These are phyloP conservation scores for Collybia sp. DNA, from an alignment of 768 basidiomycete species.

Conservation along the genomic window DNA sequence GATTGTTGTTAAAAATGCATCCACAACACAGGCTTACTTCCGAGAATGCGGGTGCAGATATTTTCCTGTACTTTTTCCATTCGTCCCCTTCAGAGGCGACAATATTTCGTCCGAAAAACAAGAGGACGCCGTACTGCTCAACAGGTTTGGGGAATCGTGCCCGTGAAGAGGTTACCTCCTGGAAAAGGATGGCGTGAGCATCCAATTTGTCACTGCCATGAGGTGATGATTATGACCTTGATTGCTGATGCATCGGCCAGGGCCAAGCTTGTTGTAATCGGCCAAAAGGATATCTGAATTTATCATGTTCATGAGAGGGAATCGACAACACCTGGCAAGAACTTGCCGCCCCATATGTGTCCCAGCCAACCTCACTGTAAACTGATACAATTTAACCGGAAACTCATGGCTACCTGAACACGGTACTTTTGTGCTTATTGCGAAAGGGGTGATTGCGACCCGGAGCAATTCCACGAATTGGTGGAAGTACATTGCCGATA, in stretches of 20 bases:
- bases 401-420: not conserved
- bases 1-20: not conserved
- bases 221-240: constrained; percentile 24
- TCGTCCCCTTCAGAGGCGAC: constrained; percentile 59
- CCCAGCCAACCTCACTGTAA: constrained; percentile 27
- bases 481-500: constrained; percentile 20
- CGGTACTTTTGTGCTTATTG: constrained; percentile 24
- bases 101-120: constrained; percentile 56
- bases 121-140: constrained; percentile 36
- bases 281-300: constrained; percentile 22
- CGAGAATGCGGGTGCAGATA: constrained; percentile 61
- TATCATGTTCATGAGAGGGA: not conserved
- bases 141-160: constrained; percentile 56
- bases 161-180: constrained; percentile 48
- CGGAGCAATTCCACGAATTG: constrained; percentile 20
- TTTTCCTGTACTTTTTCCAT: constrained; percentile 63
- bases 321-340: not conserved
- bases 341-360: constrained; percentile 29
- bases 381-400: constrained; percentile 9
- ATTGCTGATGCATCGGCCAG: constrained; percentile 36
- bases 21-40: constrained; percentile 33
- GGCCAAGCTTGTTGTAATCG: constrained; percentile 16
- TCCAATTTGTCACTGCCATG: not conserved
- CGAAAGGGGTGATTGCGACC: constrained; percentile 25
- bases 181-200: not conserved